Evolutionary conservation across 129 eudicot species (phyloP), one percentile per base, ranked within the genome.

Genomic region (Artemisia tridentata): DNA sequence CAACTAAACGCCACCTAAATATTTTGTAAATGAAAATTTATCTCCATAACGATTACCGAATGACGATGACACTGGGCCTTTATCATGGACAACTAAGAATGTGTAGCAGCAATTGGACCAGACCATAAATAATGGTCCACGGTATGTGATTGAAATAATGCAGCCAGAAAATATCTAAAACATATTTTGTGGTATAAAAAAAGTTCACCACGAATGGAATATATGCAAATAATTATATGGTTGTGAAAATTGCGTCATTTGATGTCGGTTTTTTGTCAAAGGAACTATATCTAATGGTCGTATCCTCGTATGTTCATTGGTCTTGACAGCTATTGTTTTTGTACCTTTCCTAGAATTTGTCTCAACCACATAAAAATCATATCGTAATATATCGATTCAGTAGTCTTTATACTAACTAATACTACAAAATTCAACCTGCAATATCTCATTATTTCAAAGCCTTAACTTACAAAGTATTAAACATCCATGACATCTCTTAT

Each of bases 81-180:
- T 15, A 72, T 72, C 67, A 54, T 3, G 57, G n/a, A 11, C 66
- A 65, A 74, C 38, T 54, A 41, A 52, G 52, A 31, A 41, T 66
- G 58, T 54, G 52, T 63, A 21, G 65, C 52, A 41, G 9, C 14
- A 16, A 45, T 55, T 75, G 79, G 67, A 9, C 52, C 48, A 18
- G 31, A 17, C 68, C 31, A 48, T 25, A 15, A 27, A 38, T 41
- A 46, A 14, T 62, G 75, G 53, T 77, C 81, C 81, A 77, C 72
- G 41, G 41, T 63, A 70, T 25, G 79, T 56, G 65, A 53, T n/a
- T 18, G 56, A 21, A 17, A 70, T 53, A 53, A 71, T 63, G 51
- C 61, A 41, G 67, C 20, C 45, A 53, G 53, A 16, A 71, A 77
- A 63, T 53, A 71, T 71, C 72, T 63, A 53, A 17, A 53, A 61